Evolutionary conservation across 306 rosid species (phyloP).

Genomic region (Gastrolobium villosum): DNA sequence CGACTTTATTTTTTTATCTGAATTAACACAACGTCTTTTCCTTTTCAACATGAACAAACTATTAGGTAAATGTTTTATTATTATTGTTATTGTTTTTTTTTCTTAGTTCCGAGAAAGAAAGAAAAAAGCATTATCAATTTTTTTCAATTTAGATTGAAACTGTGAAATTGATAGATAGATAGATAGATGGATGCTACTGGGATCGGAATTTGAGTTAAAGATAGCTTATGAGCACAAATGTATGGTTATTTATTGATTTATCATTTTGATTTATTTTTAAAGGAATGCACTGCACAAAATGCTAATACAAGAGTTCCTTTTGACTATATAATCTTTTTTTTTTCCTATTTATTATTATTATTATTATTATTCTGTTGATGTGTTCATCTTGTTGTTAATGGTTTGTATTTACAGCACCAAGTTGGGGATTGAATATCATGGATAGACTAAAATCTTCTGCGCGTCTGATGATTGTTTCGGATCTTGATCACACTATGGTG

Average conservation of each 20-base stretch:
- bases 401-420: constrained; percentile 43
- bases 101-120: background rate
- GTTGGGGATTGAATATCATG: constrained; percentile 61
- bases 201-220: constrained; percentile 1
- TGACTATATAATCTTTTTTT: background rate
- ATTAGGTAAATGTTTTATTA: background rate
- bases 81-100: background rate
- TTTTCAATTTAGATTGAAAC: background rate
- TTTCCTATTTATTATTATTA: background rate
- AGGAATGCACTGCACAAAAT: background rate
- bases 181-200: background rate
- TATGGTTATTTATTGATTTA: constrained; percentile 13
- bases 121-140: background rate
- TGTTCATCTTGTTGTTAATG: background rate
- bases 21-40: background rate
- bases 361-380: background rate
- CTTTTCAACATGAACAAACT: background rate
- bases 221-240: background rate
- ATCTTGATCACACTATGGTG: constrained; percentile 99
- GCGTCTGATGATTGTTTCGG: constrained; percentile 94
- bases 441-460: constrained; percentile 69
- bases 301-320: background rate
- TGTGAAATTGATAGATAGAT: background rate
- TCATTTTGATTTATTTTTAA: constrained; percentile 23
- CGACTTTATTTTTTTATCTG: background rate